phyloP scores from a whole-genome alignment of 345 rosid genomes.

The Syzygium oleosum region DNA sequence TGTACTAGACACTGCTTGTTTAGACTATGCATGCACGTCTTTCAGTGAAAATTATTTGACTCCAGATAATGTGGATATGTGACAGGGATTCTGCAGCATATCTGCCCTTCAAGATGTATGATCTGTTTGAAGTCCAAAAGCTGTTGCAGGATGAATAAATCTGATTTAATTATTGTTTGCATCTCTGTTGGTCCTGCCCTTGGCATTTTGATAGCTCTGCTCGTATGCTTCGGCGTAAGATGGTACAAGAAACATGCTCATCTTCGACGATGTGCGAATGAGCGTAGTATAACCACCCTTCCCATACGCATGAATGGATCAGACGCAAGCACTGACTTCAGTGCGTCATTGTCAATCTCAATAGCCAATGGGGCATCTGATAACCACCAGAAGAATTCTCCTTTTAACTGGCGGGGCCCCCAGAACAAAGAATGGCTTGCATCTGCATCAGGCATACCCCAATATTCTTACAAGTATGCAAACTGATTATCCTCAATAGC shows the following conservation, averaged over 20 bases:
- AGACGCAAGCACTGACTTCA: slow-evolving; percentile 60
- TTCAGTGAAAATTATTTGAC: not conserved
- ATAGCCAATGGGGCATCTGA: slow-evolving; percentile 16
- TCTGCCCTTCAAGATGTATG: slow-evolving; percentile 42
- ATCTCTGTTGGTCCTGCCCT: slow-evolving; percentile 68
- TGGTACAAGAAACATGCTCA: slow-evolving; percentile 57
- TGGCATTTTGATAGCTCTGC: slow-evolving; percentile 66
- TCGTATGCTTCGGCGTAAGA: slow-evolving; percentile 43
- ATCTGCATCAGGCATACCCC: slow-evolving; percentile 72
- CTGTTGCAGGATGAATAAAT: slow-evolving; percentile 43
- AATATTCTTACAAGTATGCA: slow-evolving; percentile 79
- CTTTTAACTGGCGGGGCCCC: slow-evolving; percentile 47
- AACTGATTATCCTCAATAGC: not conserved
- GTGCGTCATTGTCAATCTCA: slow-evolving; percentile 44
- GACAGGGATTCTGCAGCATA: slow-evolving; percentile 12
- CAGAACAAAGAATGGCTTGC: slow-evolving; percentile 54
- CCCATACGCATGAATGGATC: slow-evolving; percentile 70
- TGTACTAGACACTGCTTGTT: not conserved
- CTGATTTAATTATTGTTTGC: slow-evolving; percentile 54
- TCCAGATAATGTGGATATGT: not conserved
- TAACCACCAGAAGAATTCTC: slow-evolving; percentile 29
- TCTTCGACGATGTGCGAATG: slow-evolving; percentile 39
- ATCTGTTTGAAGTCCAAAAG: slow-evolving; percentile 16
- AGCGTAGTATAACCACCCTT: slow-evolving; percentile 44
- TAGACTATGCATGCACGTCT: not conserved